Evolutionary conservation across 768 basidiomycete genomes (phyloP).

Genomic region (Suillus spraguei): DNA sequence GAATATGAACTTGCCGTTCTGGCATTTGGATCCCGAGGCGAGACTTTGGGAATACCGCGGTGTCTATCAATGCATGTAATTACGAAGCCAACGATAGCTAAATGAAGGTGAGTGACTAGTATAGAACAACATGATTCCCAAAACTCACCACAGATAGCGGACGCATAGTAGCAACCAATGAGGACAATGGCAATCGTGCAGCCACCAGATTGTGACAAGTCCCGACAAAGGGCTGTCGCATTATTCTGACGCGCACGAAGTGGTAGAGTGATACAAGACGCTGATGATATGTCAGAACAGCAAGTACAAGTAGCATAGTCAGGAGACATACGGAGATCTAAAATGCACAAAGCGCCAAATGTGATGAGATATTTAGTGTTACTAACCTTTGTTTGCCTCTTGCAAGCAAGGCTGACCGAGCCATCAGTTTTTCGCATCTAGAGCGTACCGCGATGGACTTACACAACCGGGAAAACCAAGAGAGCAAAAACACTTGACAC

Average conservation of each 20-base stretch:
- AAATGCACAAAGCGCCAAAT: slow-evolving; percentile 23
- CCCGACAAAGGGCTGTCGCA: slow-evolving; percentile 26
- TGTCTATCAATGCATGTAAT: slow-evolving; percentile 32
- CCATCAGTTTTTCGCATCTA: not conserved
- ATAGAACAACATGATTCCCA: slow-evolving; percentile 2
- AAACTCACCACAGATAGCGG: slow-evolving; percentile 29
- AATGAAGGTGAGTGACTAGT: not conserved
- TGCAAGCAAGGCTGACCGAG: slow-evolving; percentile 14
- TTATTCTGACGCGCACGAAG: slow-evolving; percentile 28
- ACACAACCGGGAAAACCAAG: slow-evolving; percentile 20
- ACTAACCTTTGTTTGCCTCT: slow-evolving; percentile 18
- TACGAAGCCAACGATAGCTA: slow-evolving; percentile 26
- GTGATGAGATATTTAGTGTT: slow-evolving; percentile 25
- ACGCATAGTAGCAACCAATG: slow-evolving; percentile 31
- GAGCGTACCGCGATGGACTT: slow-evolving; percentile 2
- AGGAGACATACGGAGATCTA: slow-evolving; percentile 20
- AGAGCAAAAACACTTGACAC: slow-evolving; percentile 16
- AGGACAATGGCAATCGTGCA: slow-evolving; percentile 25
- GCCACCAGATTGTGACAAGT: slow-evolving; percentile 27
- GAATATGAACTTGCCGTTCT: slow-evolving; percentile 32
- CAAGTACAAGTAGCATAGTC: not conserved
- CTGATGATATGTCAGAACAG: slow-evolving; percentile 13
- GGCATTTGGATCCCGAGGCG: slow-evolving; percentile 24
- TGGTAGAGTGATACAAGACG: slow-evolving; percentile 24
- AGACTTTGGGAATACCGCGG: slow-evolving; percentile 27